Evolutionary conservation across 2,329 filamentous ascomycete species (phyloP).

Genomic region (Zasmidium citrigriseum): DNA sequence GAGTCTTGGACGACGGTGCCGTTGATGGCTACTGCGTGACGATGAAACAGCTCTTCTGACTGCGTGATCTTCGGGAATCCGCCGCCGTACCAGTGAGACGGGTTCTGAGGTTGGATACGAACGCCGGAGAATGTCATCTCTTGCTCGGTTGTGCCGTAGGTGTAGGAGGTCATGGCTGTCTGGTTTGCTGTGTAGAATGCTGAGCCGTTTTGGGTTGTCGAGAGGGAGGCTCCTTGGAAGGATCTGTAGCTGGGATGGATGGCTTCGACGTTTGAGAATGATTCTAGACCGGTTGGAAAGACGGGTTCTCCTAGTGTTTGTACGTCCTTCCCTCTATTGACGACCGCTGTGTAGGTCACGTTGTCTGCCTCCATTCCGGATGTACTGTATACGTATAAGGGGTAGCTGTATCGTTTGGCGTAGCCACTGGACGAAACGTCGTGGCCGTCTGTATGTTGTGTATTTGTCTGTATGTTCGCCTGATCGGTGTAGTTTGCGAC

Average conservation of each 20-base stretch:
- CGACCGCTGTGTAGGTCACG: slow-evolving; percentile 48
- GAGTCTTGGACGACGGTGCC: slow-evolving; percentile 53
- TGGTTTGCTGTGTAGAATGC: slow-evolving; percentile 55
- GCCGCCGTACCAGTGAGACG: not conserved
- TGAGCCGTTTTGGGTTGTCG: slow-evolving; percentile 59
- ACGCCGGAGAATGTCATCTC: slow-evolving; percentile 57
- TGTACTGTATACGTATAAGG: slow-evolving; percentile 59
- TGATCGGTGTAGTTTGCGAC: slow-evolving; percentile 55
- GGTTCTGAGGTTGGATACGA: slow-evolving; percentile 9
- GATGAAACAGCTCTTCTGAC: slow-evolving; percentile 55
- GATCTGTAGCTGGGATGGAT: slow-evolving; percentile 5
- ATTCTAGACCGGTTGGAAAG: slow-evolving; percentile 63
- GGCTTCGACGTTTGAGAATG: slow-evolving; percentile 42
- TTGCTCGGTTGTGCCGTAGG: slow-evolving; percentile 60
- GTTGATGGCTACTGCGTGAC: slow-evolving; percentile 59
- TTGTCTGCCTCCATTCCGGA: slow-evolving; percentile 45
- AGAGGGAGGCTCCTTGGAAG: slow-evolving; percentile 44
- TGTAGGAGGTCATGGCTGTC: slow-evolving; percentile 51
- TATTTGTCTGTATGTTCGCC: slow-evolving; percentile 57
- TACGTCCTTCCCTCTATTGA: slow-evolving; percentile 53
- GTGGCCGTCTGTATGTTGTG: slow-evolving; percentile 53
- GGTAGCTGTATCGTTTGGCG: slow-evolving; percentile 57
- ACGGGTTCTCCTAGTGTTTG: slow-evolving; percentile 48
- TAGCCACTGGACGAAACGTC: slow-evolving; percentile 44
- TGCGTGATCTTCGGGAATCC: slow-evolving; percentile 19